phyloP scores from a whole-genome alignment of 2,329 filamentous ascomycete genomes.

The Nannizzia gypsea region DNA sequence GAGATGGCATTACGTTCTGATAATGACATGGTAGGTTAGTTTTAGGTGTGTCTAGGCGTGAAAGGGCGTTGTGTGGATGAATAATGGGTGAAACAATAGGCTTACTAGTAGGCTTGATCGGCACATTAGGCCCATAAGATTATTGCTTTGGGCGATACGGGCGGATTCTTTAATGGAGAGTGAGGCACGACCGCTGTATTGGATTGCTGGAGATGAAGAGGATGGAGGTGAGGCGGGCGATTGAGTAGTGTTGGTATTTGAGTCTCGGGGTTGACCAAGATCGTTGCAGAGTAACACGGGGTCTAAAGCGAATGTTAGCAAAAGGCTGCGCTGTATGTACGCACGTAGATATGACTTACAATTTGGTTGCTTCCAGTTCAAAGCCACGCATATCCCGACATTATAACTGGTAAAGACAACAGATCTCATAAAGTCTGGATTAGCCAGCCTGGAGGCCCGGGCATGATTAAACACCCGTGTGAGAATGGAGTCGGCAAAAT shows the following conservation, averaged over 20 bases:
- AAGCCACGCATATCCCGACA: slow-evolving; percentile 72
- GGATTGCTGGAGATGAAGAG: slow-evolving; percentile 32
- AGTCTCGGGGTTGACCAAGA: slow-evolving; percentile 48
- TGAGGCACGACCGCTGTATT: slow-evolving; percentile 57
- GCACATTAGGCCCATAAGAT: slow-evolving; percentile 95
- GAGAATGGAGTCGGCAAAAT: slow-evolving; percentile 71
- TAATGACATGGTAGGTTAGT: neutral
- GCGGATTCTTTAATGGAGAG: slow-evolving; percentile 92
- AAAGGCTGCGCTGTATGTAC: neutral
- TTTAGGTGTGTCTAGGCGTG: slow-evolving; percentile 9
- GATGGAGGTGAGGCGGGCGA: neutral
- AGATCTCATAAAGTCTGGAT: slow-evolving; percentile 64
- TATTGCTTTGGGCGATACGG: slow-evolving; percentile 84
- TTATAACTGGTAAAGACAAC: slow-evolving; percentile 95
- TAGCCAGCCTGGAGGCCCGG: slow-evolving; percentile 51
- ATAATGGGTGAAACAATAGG: slow-evolving; percentile 15
- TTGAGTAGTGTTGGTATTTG: slow-evolving; percentile 10
- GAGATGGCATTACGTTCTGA: slow-evolving; percentile 81
- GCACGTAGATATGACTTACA: slow-evolving; percentile 41
- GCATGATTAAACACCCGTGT: slow-evolving; percentile 86
- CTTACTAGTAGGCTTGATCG: slow-evolving; percentile 73
- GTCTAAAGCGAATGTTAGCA: slow-evolving; percentile 37
- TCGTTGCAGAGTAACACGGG: slow-evolving; percentile 94
- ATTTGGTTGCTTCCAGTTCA: slow-evolving; percentile 99
- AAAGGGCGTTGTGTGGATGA: slow-evolving; percentile 1